Percentiles rank a stretch among this genome's conserved stretches.
Evolutionary conservation across 495 filamentous ascomycete species (phyloP).

Genomic region (Clohesyomyces aquaticus): DNA sequence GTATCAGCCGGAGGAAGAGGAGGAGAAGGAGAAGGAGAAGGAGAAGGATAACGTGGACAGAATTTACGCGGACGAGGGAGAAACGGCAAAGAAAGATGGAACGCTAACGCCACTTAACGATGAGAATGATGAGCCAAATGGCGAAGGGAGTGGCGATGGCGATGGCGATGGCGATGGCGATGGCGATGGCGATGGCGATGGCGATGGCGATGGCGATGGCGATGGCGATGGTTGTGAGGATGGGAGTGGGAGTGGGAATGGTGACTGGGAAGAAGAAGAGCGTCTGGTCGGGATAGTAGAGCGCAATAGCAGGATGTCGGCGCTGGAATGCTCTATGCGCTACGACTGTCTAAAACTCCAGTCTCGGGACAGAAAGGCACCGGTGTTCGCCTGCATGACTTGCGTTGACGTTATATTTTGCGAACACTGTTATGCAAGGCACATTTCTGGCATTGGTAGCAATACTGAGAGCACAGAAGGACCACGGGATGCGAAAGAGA

Average conservation of each 20-base stretch:
- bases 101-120: too few species aligned
- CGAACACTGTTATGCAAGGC: constrained; percentile 7
- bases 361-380: background rate
- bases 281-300: background rate
- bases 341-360: background rate
- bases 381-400: constrained; percentile 1
- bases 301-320: background rate
- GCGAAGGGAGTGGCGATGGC: too few species aligned
- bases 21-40: background rate
- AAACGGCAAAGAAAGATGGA: too few species aligned
- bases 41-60: background rate
- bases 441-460: background rate
- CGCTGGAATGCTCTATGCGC: background rate
- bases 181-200: background rate
- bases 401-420: background rate
- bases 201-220: background rate
- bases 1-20: constrained; percentile 1
- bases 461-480: background rate
- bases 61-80: too few species aligned
- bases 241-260: too few species aligned
- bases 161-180: too few species aligned
- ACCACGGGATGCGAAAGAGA: background rate
- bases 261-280: too few species aligned
- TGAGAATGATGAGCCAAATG: too few species aligned
- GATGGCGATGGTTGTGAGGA: too few species aligned